Conservation (phyloP, 2,329 filamentous ascomycete species). For the Graphilbum fragrans region DNA sequence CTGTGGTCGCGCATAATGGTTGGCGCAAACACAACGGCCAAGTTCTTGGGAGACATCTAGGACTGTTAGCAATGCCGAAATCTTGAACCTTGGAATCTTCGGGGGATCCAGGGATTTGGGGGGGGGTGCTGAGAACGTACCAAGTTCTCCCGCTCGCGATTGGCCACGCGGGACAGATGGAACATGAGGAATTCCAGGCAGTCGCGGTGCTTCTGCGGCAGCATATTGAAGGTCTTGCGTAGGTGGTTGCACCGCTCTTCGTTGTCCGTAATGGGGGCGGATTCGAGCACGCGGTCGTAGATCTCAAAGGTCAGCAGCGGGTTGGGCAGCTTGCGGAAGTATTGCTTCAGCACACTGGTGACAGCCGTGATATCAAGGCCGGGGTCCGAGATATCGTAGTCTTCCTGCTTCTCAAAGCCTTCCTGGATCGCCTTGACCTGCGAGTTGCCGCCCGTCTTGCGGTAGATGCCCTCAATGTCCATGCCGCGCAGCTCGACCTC, state of each 20-base stretch:
- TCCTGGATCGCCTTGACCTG: constrained; percentile 85
- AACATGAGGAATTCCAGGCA: constrained; percentile 90
- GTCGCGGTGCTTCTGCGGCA: constrained; percentile 76
- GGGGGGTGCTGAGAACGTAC: constrained; percentile 36
- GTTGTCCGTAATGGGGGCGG: constrained; percentile 52
- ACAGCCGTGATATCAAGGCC: constrained; percentile 93
- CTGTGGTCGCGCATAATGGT: constrained; percentile 91
- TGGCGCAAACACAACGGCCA: constrained; percentile 93
- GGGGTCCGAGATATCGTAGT: constrained; percentile 87
- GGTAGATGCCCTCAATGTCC: constrained; percentile 95
- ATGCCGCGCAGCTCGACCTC: constrained; percentile 94
- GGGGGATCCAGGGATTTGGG: too few species aligned
- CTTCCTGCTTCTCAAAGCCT: constrained; percentile 76
- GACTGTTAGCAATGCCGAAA: constrained; percentile 9
- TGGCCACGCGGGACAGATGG: constrained; percentile 79
- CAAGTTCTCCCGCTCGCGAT: constrained; percentile 72
- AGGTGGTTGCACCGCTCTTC: constrained; percentile 60
- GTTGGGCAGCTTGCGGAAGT: constrained; percentile 84
- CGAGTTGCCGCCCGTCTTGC: constrained; percentile 88
- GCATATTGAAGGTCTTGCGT: constrained; percentile 58
- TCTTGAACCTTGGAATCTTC: too few species aligned
- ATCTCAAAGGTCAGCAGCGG: constrained; percentile 87
- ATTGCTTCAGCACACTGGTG: constrained; percentile 92
- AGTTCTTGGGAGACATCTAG: constrained; percentile 92
- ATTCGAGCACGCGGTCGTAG: constrained; percentile 81